phyloP scores from a whole-genome alignment of 345 rosid genomes.

The Boechera stricta region DNA sequence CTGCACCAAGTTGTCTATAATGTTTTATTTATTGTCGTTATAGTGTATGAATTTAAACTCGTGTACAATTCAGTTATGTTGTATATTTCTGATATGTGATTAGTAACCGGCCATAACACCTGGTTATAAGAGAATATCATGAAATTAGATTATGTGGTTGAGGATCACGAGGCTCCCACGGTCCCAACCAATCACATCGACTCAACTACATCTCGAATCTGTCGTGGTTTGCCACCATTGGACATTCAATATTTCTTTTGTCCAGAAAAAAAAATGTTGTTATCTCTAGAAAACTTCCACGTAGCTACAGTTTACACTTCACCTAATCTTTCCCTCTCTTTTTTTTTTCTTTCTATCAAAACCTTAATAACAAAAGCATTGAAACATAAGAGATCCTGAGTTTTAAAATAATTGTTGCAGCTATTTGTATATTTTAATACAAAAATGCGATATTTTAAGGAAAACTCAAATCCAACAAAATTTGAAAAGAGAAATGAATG shows the following conservation, averaged over 20 bases:
- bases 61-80: background rate
- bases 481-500: slow-evolving; percentile 29
- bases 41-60: background rate
- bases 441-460: slow-evolving; percentile 37
- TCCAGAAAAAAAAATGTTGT: slow-evolving; percentile 1
- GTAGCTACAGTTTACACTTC: slow-evolving; percentile 6
- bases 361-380: slow-evolving; percentile 13
- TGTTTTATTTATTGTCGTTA: background rate
- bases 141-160: slow-evolving; percentile 38
- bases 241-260: background rate
- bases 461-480: slow-evolving; percentile 29
- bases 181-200: slow-evolving; percentile 36
- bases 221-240: slow-evolving; percentile 35
- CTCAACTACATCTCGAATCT: slow-evolving; percentile 41
- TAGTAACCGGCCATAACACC: slow-evolving; percentile 17
- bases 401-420: background rate
- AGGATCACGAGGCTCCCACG: slow-evolving; percentile 48
- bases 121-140: slow-evolving; percentile 17
- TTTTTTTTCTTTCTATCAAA: background rate
- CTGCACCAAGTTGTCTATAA: slow-evolving; percentile 6
- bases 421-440: slow-evolving; percentile 16
- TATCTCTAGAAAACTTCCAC: slow-evolving; percentile 36
- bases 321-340: background rate
- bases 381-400: background rate
- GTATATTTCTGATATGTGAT: slow-evolving; percentile 13